Evolutionary conservation across 441 rosid genomes (phyloP), one percentile per base, ranked within the genome.

Genomic region (Rhodomyrtus psidioides): DNA sequence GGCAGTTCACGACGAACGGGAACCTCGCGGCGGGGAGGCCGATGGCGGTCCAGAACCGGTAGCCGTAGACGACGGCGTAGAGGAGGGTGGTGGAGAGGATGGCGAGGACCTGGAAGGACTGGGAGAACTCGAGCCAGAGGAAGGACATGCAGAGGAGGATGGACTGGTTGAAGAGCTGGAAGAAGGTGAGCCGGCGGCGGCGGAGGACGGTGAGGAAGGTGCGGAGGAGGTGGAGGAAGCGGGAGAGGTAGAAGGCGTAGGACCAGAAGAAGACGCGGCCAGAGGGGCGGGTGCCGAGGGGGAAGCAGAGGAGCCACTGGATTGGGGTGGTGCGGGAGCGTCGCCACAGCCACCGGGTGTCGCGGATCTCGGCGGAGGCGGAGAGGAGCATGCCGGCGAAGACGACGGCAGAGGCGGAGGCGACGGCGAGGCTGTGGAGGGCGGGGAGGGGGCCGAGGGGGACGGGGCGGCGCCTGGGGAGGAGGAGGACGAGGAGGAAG

Each of bases 201-300:
- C 89, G 87, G 30, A 85, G 83, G 83, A 85, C 23, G 79, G 85
- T 58, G 55, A 83, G 39, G 89, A 85, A 88, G n/a, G 89, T 85
- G n/a, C 89, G 87, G 83, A 56, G 16, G 83, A 88, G 87, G 85
- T 88, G 89, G 79, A 88, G 89, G 85, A 83, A 88, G 42, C 89
- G 87, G 60, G 87, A 85, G 79, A 88, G 87, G 82, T 88, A 88
- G 85, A 85, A 88, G 53, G 83, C 85, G 85, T 85, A 85, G n/a
- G 89, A 87, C 89, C 89, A 87, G 89, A 87, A 87, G 89, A 87
- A 87, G 57, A 87, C 89, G 82, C 89, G 87, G n/a, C 89, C 89
- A 1, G 89, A 88, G 76, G 89, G 89, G 12, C 89, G 89, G 79
- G 89, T 88, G 60, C 89, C 89, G 9, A 88, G 85, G 15, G 89